A percentile compares a stretch with the other conserved stretches of the same genome.
These are phyloP conservation scores for Colletotrichum eleusines DNA, from an alignment of 2,329 filamentous ascomycete genomes.

Conservation along the genomic window DNA sequence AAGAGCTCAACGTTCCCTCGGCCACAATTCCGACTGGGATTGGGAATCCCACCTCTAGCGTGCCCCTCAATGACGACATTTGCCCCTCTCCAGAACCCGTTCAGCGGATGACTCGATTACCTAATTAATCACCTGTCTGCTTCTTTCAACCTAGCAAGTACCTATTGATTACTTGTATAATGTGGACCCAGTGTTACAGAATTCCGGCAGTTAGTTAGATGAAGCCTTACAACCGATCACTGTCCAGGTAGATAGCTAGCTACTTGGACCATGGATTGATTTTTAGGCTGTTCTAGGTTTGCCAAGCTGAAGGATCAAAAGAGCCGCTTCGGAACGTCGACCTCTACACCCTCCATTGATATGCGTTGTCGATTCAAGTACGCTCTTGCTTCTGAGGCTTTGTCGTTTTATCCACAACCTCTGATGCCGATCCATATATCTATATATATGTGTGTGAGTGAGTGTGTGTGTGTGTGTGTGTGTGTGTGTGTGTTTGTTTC, in stretches of 20 bases:
- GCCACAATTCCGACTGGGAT: neutral
- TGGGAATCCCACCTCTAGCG: constrained; percentile 5
- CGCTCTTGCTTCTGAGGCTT: neutral
- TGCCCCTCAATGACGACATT: constrained; percentile 21
- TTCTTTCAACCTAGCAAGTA: too few relatives aligned
- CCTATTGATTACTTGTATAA: too few relatives aligned
- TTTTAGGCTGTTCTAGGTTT: neutral
- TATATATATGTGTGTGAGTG: too few relatives aligned
- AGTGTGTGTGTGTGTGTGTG: too few relatives aligned
- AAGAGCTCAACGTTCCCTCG: neutral
- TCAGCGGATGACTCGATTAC: neutral
- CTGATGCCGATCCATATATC: neutral
- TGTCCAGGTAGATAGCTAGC: neutral
- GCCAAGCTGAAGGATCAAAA: neutral
- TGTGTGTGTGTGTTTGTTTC: too few relatives aligned
- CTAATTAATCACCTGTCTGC: neutral
- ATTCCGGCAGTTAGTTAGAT: too few relatives aligned
- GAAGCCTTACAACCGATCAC: neutral
- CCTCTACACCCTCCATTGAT: neutral
- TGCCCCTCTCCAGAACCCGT: neutral
- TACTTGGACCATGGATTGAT: neutral
- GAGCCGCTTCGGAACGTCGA: too few relatives aligned
- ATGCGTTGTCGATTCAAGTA: neutral
- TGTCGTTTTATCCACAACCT: neutral
- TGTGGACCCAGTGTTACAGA: too few relatives aligned